Evolutionary conservation across 208 protist species (phyloP).

Genomic region (Herpetomonas tarakana): DNA sequence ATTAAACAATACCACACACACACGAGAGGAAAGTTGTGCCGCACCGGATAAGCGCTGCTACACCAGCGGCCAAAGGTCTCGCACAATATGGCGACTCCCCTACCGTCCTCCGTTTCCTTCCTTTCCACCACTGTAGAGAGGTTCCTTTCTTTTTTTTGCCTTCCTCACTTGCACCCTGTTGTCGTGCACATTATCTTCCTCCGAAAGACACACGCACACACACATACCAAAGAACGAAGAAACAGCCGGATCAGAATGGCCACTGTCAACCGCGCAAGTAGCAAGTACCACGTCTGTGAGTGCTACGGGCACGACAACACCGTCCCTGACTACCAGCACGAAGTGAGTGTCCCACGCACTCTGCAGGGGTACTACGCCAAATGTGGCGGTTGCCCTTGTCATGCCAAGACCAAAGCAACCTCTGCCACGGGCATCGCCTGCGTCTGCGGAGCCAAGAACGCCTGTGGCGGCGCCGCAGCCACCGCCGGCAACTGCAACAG

Average conservation of each 20-base stretch:
- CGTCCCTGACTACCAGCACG: slow-evolving; percentile 63
- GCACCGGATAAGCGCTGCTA: no score
- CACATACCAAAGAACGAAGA: background rate
- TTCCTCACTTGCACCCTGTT: background rate
- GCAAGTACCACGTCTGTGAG: slow-evolving; percentile 53
- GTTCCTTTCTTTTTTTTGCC: background rate
- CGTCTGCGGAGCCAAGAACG: no score
- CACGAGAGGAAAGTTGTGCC: background rate
- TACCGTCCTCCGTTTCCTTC: background rate
- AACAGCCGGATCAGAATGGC: background rate
- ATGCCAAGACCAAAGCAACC: slow-evolving; percentile 12
- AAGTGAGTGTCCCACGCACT: slow-evolving; percentile 54
- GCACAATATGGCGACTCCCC: background rate
- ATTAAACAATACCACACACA: background rate
- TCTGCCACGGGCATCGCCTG: slow-evolving; percentile 2
- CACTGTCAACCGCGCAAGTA: background rate
- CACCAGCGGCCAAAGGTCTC: background rate
- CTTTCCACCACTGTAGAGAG: background rate
- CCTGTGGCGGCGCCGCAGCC: no score
- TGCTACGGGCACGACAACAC: slow-evolving; percentile 53
- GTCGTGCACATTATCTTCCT: background rate
- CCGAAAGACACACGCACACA: background rate
- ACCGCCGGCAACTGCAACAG: slow-evolving; percentile 8
- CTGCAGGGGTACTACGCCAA: slow-evolving; percentile 67
- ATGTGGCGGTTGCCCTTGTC: slow-evolving; percentile 54